Conservation (phyloP, 1,284 basidiomycete genomes). For the Sparassis latifolia region DNA sequence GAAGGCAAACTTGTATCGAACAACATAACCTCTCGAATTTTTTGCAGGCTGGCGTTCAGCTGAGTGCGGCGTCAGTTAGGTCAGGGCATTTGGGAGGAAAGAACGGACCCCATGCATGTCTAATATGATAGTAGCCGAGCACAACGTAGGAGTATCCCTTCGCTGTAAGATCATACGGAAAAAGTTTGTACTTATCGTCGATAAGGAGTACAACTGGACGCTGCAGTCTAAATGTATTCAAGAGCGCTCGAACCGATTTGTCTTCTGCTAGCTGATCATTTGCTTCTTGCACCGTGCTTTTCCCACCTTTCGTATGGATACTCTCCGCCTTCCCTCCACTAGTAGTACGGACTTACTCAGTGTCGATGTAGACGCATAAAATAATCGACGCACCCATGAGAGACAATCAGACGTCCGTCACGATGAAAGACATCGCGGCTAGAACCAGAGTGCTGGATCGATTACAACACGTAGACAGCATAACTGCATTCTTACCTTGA, state of each 20-base stretch:
- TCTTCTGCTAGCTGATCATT: constrained; percentile 60
- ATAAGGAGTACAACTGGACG: constrained; percentile 61
- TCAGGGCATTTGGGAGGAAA: not conserved
- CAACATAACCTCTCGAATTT: constrained; percentile 41
- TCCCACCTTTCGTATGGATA: constrained; percentile 34
- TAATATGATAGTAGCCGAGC: constrained; percentile 66
- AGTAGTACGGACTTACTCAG: constrained; percentile 1
- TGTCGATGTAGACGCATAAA: not conserved
- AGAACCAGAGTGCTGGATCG: not conserved
- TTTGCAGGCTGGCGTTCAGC: constrained; percentile 55
- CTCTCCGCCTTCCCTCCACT: constrained; percentile 68
- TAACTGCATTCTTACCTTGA: constrained; percentile 39
- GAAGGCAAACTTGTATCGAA: constrained; percentile 74
- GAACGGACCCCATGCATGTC: constrained; percentile 64
- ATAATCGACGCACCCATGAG: constrained; percentile 56
- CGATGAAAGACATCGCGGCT: constrained; percentile 66
- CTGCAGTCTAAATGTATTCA: constrained; percentile 43
- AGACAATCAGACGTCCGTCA: constrained; percentile 64
- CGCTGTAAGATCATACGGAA: constrained; percentile 58
- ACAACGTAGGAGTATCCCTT: constrained; percentile 58
- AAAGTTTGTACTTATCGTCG: constrained; percentile 64
- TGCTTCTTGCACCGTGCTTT: constrained; percentile 33
- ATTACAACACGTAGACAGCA: not conserved
- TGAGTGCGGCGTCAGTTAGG: constrained; percentile 19
- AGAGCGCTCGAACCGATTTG: constrained; percentile 60